Base-by-base conservation (phyloP, 495 filamentous ascomycete species). In the Umbilicaria muhlenbergii region DNA sequence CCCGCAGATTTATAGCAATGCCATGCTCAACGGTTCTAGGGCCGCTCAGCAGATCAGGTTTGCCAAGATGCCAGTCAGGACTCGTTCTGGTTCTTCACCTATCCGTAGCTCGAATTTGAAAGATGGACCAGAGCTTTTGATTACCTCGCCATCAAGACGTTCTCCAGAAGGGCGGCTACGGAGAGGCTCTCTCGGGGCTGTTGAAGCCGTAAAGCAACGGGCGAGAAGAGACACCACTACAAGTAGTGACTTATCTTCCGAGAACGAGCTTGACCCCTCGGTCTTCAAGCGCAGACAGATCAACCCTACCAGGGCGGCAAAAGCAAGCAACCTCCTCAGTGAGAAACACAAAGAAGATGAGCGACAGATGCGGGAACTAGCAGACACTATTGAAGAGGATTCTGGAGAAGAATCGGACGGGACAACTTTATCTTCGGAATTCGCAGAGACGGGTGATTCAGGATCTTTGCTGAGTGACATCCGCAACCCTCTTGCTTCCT, bases 221-320 rank as follows among this genome's bases (percentile, higher is more conserved):
- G 73, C 79, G 3, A 73, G 87, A 39, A 67, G 86, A 47, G 87
- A 92, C 57, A 95, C 87, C 0, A 80, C 83, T 8, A 92, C 87
- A 2, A 93, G 86, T 58, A 92, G 85, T 58, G 87, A 95, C 41
- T 72, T 95, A 48, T 93, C 86, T 1, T 92, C 86, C 0, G 86
- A 93, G 49, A 88, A 89, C 52, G 86, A 91, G 46, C 67, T 86
- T 34, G 83, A 86, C 34, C 64, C 77, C 1, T 76, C 77, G 11
- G 66, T 71, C 4, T 81, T 78, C 65, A 81, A 60, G 60, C 68
- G 62, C 53, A 75, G 60, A 49, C 78, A 70, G 37, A 65, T 78
- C 42, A 65, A 80, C 63, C 71, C 45, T 65, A 62, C 24, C 51
- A 53, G 34, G 55, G 64, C 46, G 52, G 72, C 61, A 42, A 72